A percentile compares a stretch with the other conserved stretches of the same genome.
Evolutionary conservation across 2,329 filamentous ascomycete species (phyloP).

Genomic region (Venturia pyrina): DNA sequence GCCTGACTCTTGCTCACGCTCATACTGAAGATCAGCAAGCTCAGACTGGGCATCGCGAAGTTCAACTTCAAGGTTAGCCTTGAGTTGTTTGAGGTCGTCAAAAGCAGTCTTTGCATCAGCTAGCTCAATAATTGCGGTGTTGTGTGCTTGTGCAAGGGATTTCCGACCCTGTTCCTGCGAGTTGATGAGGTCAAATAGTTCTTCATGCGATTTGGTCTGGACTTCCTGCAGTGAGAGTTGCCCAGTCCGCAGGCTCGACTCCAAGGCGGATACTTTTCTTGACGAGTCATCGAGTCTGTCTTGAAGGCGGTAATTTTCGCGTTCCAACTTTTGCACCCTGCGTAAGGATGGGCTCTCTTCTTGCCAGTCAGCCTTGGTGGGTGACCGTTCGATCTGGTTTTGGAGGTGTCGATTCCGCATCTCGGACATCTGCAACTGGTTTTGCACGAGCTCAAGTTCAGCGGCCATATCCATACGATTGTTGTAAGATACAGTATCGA

Average conservation of each 20-base stretch:
- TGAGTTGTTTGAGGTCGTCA: slow-evolving; percentile 75
- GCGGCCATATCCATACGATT: slow-evolving; percentile 83
- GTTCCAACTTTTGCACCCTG: slow-evolving; percentile 82
- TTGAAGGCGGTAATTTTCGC: slow-evolving; percentile 82
- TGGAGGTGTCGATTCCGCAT: slow-evolving; percentile 94
- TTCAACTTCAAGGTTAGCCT: slow-evolving; percentile 72
- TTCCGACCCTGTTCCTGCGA: slow-evolving; percentile 85
- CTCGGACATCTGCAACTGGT: slow-evolving; percentile 83
- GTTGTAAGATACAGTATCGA: slow-evolving; percentile 75
- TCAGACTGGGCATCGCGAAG: slow-evolving; percentile 77
- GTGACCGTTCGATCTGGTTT: slow-evolving; percentile 68
- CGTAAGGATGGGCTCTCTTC: slow-evolving; percentile 71
- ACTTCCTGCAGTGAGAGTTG: slow-evolving; percentile 84
- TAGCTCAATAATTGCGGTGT: slow-evolving; percentile 74
- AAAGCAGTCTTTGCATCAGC: slow-evolving; percentile 78
- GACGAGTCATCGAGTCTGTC: slow-evolving; percentile 90
- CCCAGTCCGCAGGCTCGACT: slow-evolving; percentile 76
- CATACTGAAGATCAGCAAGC: slow-evolving; percentile 65
- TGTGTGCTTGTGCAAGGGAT: slow-evolving; percentile 72
- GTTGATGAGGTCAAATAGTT: slow-evolving; percentile 84
- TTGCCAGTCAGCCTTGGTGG: slow-evolving; percentile 49
- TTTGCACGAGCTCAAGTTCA: slow-evolving; percentile 86
- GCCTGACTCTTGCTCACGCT: slow-evolving; percentile 77
- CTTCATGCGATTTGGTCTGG: slow-evolving; percentile 87
- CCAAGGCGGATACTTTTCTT: slow-evolving; percentile 82